Percentiles rank a stretch among this genome's conserved stretches.
These are phyloP conservation scores for Penicillium samsonianum DNA, from an alignment of 495 filamentous ascomycete genomes.

Conservation along the genomic window DNA sequence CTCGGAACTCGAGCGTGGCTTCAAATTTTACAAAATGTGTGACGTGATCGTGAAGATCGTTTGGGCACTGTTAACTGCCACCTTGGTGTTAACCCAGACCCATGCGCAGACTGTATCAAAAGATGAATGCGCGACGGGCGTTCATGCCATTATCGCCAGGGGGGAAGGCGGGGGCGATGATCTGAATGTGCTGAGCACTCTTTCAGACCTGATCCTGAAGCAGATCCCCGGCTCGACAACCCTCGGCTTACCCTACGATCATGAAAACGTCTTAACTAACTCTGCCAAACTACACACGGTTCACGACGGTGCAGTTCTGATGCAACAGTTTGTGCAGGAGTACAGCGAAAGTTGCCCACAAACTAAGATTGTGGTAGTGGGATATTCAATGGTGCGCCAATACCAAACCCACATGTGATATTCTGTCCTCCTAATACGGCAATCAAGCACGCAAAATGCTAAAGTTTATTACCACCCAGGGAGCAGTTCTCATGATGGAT, in stretches of 20 bases:
- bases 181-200: slow-evolving; percentile 29
- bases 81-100: slow-evolving; percentile 1
- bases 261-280: slow-evolving; percentile 11
- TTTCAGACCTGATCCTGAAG: slow-evolving; percentile 28
- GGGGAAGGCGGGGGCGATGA: slow-evolving; percentile 33
- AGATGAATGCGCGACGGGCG: slow-evolving; percentile 26
- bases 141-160: slow-evolving; percentile 32
- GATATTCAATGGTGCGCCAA: slow-evolving; percentile 33
- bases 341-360: slow-evolving; percentile 27
- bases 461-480: slow-evolving; percentile 14
- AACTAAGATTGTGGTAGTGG: slow-evolving; percentile 27
- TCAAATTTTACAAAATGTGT: slow-evolving; percentile 3
- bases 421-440: background rate
- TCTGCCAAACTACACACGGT: slow-evolving; percentile 21
- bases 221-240: slow-evolving; percentile 30
- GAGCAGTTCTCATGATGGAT: slow-evolving; percentile 31
- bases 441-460: background rate
- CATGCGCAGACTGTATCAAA: slow-evolving; percentile 17
- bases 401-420: too few relatives aligned
- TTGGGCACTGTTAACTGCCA: slow-evolving; percentile 8
- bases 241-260: slow-evolving; percentile 28
- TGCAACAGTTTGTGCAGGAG: slow-evolving; percentile 29
- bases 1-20: background rate
- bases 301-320: slow-evolving; percentile 23
- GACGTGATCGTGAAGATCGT: slow-evolving; percentile 19